Percentiles rank a stretch among this genome's conserved stretches.
These are phyloP conservation scores for Hyaloperonospora arabidopsidis DNA, from an alignment of 352 stramenopile species.

Conservation along the genomic window DNA sequence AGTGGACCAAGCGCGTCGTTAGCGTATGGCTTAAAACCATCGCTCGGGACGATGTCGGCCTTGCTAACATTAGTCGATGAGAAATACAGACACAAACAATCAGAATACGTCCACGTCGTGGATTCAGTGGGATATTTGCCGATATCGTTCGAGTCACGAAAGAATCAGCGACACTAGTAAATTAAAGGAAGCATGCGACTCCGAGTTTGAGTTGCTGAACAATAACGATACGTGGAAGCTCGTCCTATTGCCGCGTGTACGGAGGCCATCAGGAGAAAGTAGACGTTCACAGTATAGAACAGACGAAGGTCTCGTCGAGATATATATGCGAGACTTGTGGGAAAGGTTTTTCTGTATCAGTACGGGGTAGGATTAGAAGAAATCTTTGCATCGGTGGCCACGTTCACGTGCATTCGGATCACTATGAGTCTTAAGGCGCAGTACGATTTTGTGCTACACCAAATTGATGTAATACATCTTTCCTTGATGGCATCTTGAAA, in stretches of 20 bases:
- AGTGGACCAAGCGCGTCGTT: background rate
- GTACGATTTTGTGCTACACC: conserved; percentile 3
- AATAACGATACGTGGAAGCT: background rate
- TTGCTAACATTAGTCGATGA: background rate
- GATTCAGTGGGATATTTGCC: background rate
- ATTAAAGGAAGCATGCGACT: background rate
- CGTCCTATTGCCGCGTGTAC: background rate
- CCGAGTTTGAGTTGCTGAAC: background rate
- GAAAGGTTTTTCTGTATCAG: conserved; percentile 3
- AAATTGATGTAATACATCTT: conserved; percentile 7
- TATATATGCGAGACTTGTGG: conserved; percentile 3
- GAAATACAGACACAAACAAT: no score
- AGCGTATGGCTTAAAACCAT: no score
- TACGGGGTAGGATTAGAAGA: conserved; percentile 2
- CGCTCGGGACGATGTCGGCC: no score
- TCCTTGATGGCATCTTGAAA: background rate
- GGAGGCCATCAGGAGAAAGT: background rate
- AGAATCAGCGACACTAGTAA: background rate
- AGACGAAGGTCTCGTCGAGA: background rate
- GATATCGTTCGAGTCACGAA: background rate
- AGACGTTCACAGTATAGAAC: conserved; percentile 3
- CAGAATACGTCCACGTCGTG: background rate
- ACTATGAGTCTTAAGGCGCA: conserved; percentile 1
- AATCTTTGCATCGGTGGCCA: conserved; percentile 1
- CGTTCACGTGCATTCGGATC: conserved; percentile 1